A percentile compares a stretch with the other conserved stretches of the same genome.
These are phyloP conservation scores for Zalerion maritima DNA, from an alignment of 495 filamentous ascomycete genomes.

Conservation along the genomic window DNA sequence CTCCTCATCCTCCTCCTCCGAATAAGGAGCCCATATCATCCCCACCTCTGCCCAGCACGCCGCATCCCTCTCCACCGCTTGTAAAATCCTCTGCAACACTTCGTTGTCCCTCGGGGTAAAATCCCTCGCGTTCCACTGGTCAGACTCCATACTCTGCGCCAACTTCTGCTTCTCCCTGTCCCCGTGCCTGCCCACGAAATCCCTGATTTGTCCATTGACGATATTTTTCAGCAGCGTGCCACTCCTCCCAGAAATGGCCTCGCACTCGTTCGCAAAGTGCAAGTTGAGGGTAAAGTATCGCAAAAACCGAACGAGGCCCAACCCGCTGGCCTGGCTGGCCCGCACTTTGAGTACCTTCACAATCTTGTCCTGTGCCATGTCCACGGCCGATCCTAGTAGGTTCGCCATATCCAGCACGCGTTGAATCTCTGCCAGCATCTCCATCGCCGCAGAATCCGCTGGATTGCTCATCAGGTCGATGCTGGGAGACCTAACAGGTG, in stretches of 20 bases:
- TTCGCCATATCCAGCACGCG: slow-evolving; percentile 82
- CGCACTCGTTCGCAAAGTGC: slow-evolving; percentile 91
- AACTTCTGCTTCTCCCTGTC: slow-evolving; percentile 65
- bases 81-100: slow-evolving; percentile 52
- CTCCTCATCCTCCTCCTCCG: slow-evolving; percentile 20
- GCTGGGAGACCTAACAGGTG: slow-evolving; percentile 34
- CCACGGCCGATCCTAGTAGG: slow-evolving; percentile 85
- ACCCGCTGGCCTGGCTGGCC: slow-evolving; percentile 53
- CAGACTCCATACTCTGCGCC: slow-evolving; percentile 72
- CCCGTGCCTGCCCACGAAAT: slow-evolving; percentile 65
- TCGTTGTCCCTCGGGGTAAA: slow-evolving; percentile 54
- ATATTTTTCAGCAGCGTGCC: slow-evolving; percentile 73
- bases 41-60: slow-evolving; percentile 55
- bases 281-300: slow-evolving; percentile 89
- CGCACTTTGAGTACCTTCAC: slow-evolving; percentile 84
- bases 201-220: slow-evolving; percentile 81
- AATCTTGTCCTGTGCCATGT: slow-evolving; percentile 83
- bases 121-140: slow-evolving; percentile 81
- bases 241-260: slow-evolving; percentile 81
- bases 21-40: slow-evolving; percentile 52
- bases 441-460: slow-evolving; percentile 14
- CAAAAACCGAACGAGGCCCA: slow-evolving; percentile 66
- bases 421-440: slow-evolving; percentile 66
- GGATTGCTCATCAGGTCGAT: slow-evolving; percentile 6
- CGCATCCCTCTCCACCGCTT: slow-evolving; percentile 67